phyloP scores from a whole-genome alignment of 768 basidiomycete species.

The Termitomyces sp. region DNA sequence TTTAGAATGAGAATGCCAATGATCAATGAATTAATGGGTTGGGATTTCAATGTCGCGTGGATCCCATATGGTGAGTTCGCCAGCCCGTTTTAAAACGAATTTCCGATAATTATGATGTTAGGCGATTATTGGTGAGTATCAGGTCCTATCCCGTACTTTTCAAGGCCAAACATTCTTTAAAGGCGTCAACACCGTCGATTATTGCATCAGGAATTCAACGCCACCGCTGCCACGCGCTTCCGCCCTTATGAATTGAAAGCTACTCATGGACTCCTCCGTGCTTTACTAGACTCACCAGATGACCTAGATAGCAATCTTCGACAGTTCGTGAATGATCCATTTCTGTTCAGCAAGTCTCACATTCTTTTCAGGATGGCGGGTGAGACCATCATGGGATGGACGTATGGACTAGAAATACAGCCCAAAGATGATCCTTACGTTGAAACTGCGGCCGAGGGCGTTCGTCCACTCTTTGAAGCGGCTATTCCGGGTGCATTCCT shows the following conservation, averaged over 20 bases:
- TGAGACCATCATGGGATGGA: conserved; percentile 29
- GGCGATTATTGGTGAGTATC: conserved; percentile 10
- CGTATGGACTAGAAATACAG: conserved; percentile 33
- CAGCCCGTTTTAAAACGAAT: neutral
- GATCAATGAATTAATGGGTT: conserved; percentile 1
- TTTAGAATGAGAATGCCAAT: neutral
- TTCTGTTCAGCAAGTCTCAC: neutral
- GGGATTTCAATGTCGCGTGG: conserved; percentile 15
- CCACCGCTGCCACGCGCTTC: conserved; percentile 18
- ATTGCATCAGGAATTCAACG: conserved; percentile 24
- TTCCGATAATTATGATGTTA: neutral
- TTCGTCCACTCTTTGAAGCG: conserved; percentile 26
- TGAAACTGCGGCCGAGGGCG: conserved; percentile 26
- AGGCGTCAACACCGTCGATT: conserved; percentile 26
- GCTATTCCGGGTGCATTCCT: conserved; percentile 29
- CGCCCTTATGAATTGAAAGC: conserved; percentile 22
- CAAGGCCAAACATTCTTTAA: neutral
- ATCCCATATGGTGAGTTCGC: conserved; percentile 17
- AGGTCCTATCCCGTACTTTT: neutral
- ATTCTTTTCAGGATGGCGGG: conserved; percentile 17
- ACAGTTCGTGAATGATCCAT: conserved; percentile 7
- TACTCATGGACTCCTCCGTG: conserved; percentile 23
- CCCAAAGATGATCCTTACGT: conserved; percentile 35
- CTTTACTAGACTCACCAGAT: conserved; percentile 21
- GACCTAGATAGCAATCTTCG: conserved; percentile 15